Evolutionary conservation across 176 grass and related monocot species (phyloP).

Genomic region (Tillandsia leiboldiana): DNA sequence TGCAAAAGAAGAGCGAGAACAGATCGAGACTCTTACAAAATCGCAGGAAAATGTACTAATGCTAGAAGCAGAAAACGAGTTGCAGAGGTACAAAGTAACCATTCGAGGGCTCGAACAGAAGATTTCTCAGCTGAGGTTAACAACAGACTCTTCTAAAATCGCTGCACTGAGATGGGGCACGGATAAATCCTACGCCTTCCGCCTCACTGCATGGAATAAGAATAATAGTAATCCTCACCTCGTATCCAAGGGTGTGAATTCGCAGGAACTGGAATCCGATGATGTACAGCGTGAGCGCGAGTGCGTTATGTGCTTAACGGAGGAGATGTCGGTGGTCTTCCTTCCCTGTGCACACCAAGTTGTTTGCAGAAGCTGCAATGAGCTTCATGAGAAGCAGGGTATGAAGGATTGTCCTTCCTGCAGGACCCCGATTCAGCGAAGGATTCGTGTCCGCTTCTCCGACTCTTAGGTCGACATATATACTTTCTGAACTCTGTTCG

Average conservation of each 20-base stretch:
- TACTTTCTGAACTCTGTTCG: slow-evolving; percentile 14
- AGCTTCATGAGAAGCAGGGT: slow-evolving; percentile 80
- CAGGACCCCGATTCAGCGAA: slow-evolving; percentile 69
- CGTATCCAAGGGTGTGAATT: slow-evolving; percentile 16
- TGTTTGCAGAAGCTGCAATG: slow-evolving; percentile 65
- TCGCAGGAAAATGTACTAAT: slow-evolving; percentile 65
- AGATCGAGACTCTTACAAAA: slow-evolving; percentile 55
- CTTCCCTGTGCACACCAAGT: slow-evolving; percentile 83
- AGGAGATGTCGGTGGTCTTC: slow-evolving; percentile 87
- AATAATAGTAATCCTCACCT: slow-evolving; percentile 25
- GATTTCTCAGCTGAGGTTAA: slow-evolving; percentile 44
- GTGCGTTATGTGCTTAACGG: slow-evolving; percentile 93
- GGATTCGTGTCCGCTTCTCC: slow-evolving; percentile 37
- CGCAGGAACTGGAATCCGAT: slow-evolving; percentile 35
- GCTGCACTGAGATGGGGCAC: slow-evolving; percentile 47
- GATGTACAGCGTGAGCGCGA: slow-evolving; percentile 75
- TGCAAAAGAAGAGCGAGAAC: slow-evolving; percentile 53
- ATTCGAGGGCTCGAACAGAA: slow-evolving; percentile 64
- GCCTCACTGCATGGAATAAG: slow-evolving; percentile 58
- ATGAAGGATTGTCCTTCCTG: slow-evolving; percentile 94
- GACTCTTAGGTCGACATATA: slow-evolving; percentile 24
- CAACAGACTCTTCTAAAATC: slow-evolving; percentile 33
- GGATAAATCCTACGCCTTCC: slow-evolving; percentile 32
- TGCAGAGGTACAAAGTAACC: slow-evolving; percentile 56
- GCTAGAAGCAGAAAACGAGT: slow-evolving; percentile 67